Conservation (phyloP, 169 alveolate genomes). For the Plasmodium sp. region DNA sequence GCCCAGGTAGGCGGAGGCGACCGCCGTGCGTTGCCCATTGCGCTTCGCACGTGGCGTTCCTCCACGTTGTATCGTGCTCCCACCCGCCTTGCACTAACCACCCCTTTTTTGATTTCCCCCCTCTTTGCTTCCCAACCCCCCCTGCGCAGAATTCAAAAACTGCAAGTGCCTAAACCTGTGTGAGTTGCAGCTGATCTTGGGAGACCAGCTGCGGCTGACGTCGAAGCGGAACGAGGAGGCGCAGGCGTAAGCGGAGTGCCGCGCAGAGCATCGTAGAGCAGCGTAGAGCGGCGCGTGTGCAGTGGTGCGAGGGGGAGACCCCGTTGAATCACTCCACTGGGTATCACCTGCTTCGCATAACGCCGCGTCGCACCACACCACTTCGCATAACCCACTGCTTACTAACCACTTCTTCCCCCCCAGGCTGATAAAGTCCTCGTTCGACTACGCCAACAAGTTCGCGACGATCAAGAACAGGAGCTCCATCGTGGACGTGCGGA, state of each 20-base stretch:
- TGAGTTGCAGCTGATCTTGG: slow-evolving; percentile 84
- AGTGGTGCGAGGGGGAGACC: neutral
- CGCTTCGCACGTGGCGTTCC: too few species aligned
- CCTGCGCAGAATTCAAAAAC: slow-evolving; percentile 76
- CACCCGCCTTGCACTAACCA: neutral
- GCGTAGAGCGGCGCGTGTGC: too few species aligned
- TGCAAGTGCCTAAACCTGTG: slow-evolving; percentile 84
- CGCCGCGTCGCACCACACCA: neutral
- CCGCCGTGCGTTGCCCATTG: neutral
- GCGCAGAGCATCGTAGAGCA: too few species aligned
- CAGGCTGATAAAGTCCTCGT: slow-evolving; percentile 81
- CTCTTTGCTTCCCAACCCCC: neutral
- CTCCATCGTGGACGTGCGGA: slow-evolving; percentile 83
- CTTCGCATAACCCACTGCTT: neutral
- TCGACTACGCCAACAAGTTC: slow-evolving; percentile 80
- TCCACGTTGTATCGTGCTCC: neutral
- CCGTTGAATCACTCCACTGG: neutral
- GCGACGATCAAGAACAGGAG: slow-evolving; percentile 83
- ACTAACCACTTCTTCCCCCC: neutral
- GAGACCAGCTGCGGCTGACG: slow-evolving; percentile 84
- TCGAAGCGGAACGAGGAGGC: slow-evolving; percentile 84
- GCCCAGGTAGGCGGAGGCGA: slow-evolving; percentile 25
- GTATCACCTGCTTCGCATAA: neutral
- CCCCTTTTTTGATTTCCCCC: neutral
- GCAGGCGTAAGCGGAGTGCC: slow-evolving; percentile 76